Evolutionary conservation across 208 protist species (phyloP).

Genomic region (Leishmania lainsoni): DNA sequence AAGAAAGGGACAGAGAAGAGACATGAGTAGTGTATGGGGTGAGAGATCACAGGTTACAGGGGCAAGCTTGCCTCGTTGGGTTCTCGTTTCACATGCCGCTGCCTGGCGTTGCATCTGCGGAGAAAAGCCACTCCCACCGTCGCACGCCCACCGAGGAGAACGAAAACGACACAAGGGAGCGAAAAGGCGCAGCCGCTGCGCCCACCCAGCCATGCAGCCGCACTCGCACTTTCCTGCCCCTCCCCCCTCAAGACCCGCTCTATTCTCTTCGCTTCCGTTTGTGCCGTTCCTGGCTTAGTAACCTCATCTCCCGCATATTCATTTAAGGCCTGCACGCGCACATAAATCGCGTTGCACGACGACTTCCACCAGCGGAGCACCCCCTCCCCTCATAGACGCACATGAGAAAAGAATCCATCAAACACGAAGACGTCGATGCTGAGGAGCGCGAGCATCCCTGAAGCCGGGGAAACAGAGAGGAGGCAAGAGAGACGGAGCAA

Average conservation of each 20-base stretch:
- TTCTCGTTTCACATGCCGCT: background rate
- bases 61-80: background rate
- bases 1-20: conserved; percentile 1
- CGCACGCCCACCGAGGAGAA: background rate
- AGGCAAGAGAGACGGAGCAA: background rate
- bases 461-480: background rate
- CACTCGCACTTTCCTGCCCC: background rate
- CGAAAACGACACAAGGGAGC: background rate
- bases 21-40: background rate
- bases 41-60: background rate
- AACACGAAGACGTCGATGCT: background rate
- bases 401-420: background rate
- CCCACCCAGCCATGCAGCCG: background rate
- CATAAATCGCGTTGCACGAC: conserved; percentile 5
- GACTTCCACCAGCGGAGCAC: background rate
- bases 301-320: background rate
- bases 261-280: background rate
- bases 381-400: background rate
- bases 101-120: too few species aligned
- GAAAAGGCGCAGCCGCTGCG: background rate
- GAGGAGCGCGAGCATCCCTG: background rate
- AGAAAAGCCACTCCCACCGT: background rate
- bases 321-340: background rate
- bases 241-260: background rate
- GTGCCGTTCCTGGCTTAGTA: background rate